A percentile compares a stretch with the other conserved stretches of the same genome.
Conservation (phyloP, 768 basidiomycete species). For the Steccherinum ochraceum region DNA sequence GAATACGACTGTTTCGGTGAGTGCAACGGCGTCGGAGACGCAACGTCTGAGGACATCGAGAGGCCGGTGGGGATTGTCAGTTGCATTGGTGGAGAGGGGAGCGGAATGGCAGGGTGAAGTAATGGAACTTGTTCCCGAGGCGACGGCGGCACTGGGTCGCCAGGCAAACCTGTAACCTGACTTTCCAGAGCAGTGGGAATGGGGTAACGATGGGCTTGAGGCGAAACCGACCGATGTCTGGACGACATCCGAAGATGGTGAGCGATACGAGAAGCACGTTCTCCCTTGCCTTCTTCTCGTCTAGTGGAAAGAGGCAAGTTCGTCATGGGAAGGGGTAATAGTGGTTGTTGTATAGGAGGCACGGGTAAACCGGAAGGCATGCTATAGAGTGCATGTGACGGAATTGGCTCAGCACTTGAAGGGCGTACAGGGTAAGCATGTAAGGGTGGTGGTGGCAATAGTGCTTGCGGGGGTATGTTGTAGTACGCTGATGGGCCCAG, state of each 20-base stretch:
- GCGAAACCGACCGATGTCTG: conserved; percentile 58
- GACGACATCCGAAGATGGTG: conserved; percentile 53
- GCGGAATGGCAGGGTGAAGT: background rate
- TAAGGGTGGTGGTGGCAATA: conserved; percentile 20
- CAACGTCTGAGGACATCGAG: conserved; percentile 23
- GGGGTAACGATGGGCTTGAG: conserved; percentile 48
- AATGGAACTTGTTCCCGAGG: background rate
- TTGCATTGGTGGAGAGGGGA: background rate
- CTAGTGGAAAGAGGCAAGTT: conserved; percentile 19
- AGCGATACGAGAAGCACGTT: conserved; percentile 50
- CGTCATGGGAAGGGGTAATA: conserved; percentile 18
- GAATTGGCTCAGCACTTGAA: conserved; percentile 41
- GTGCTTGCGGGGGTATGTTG: conserved; percentile 25
- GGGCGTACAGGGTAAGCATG: conserved; percentile 38
- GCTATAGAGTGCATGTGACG: conserved; percentile 25
- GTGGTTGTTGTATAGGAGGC: conserved; percentile 24
- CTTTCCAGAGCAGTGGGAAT: conserved; percentile 22
- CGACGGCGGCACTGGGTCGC: background rate
- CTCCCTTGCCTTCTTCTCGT: conserved; percentile 55
- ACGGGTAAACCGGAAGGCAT: conserved; percentile 32
- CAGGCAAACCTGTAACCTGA: conserved; percentile 7
- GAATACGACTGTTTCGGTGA: conserved; percentile 59
- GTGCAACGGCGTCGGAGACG: conserved; percentile 63
- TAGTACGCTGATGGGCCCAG: conserved; percentile 11
- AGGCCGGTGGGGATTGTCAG: background rate